A percentile compares a stretch with the other conserved stretches of the same genome.
Evolutionary conservation across 2,329 filamentous ascomycete species (phyloP).

Genomic region (Helotiales sp.): DNA sequence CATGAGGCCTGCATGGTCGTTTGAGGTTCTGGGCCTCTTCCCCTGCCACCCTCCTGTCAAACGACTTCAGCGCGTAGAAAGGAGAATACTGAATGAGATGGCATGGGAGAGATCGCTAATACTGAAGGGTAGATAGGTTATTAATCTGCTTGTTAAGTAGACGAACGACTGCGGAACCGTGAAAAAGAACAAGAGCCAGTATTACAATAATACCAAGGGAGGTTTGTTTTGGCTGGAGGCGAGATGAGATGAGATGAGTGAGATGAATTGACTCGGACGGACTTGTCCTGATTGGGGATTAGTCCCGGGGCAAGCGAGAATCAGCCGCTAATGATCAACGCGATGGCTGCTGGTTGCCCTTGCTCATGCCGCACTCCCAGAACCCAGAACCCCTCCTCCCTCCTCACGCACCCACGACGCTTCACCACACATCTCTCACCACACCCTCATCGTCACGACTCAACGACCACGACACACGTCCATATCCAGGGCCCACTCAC

Average conservation of each 20-base stretch:
- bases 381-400: conserved; percentile 7
- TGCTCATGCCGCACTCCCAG: not conserved
- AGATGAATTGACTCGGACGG: not conserved
- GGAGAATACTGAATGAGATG: not conserved
- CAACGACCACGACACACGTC: not conserved
- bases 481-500: not conserved
- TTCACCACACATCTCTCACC: not conserved
- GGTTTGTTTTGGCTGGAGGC: not conserved
- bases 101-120: too few species aligned
- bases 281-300: not conserved
- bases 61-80: not conserved
- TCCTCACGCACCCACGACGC: not conserved
- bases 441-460: conserved; percentile 1
- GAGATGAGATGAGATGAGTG: not conserved
- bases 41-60: not conserved
- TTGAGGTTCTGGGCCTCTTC: not conserved
- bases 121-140: too few species aligned
- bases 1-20: not conserved
- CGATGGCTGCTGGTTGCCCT: not conserved
- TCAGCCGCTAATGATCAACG: conserved; percentile 3
- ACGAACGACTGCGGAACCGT: not conserved
- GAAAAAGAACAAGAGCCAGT: not conserved
- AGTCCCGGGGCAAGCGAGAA: not conserved
- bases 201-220: not conserved
- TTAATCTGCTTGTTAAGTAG: too few species aligned